These are phyloP conservation scores for Penicillium janthinellum DNA, from an alignment of 2,329 filamentous ascomycete genomes.

Conservation along the genomic window DNA sequence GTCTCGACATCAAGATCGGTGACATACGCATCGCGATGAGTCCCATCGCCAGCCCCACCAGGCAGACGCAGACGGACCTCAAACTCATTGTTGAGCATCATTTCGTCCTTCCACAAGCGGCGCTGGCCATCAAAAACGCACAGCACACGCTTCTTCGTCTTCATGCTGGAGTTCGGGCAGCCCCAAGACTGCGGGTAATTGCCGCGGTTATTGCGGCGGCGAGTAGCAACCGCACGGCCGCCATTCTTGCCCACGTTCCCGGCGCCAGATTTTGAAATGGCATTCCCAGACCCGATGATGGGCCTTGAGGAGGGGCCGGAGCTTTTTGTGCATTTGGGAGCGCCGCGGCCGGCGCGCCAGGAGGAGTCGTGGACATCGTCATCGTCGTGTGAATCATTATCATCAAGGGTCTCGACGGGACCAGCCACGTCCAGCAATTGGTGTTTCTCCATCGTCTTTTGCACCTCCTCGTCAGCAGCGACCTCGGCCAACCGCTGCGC, in stretches of 20 bases:
- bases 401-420: slow-evolving; percentile 52
- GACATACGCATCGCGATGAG: slow-evolving; percentile 78
- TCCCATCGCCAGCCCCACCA: slow-evolving; percentile 77
- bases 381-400: slow-evolving; percentile 59
- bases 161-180: slow-evolving; percentile 89
- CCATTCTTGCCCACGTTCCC: slow-evolving; percentile 72
- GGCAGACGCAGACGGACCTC: slow-evolving; percentile 84
- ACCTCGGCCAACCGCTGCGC: slow-evolving; percentile 59
- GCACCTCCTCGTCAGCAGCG: slow-evolving; percentile 59
- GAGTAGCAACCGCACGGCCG: slow-evolving; percentile 61
- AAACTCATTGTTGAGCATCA: slow-evolving; percentile 95
- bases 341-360: slow-evolving; percentile 51
- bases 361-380: slow-evolving; percentile 54
- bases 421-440: slow-evolving; percentile 54
- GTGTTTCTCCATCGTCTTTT: slow-evolving; percentile 61
- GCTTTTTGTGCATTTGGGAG: slow-evolving; percentile 53
- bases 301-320: slow-evolving; percentile 54
- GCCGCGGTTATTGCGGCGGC: slow-evolving; percentile 85
- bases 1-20: slow-evolving; percentile 94
- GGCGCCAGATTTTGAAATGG: slow-evolving; percentile 44
- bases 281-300: slow-evolving; percentile 51
- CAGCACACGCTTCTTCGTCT: slow-evolving; percentile 95
- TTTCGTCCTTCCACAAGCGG: slow-evolving; percentile 94
- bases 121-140: slow-evolving; percentile 88
- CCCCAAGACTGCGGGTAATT: slow-evolving; percentile 96